These are phyloP conservation scores for Trametopsis cervina DNA, from an alignment of 768 basidiomycete genomes.

Conservation along the genomic window DNA sequence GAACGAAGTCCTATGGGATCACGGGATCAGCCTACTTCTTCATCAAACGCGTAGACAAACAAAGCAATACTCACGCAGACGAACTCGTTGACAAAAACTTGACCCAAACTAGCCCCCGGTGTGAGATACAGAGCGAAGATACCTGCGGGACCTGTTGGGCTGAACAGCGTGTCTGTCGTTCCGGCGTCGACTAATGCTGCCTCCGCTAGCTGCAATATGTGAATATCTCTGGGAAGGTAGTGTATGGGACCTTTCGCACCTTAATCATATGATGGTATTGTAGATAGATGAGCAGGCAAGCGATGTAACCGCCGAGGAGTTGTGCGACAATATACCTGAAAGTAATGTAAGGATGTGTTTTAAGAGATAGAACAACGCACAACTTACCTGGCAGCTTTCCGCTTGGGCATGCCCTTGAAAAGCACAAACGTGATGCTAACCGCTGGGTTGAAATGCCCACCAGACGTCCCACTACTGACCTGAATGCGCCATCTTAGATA, in stretches of 20 bases:
- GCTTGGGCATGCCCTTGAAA: slow-evolving; percentile 46
- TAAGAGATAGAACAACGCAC: not conserved
- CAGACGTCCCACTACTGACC: slow-evolving; percentile 22
- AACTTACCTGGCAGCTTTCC: slow-evolving; percentile 30
- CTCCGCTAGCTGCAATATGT: slow-evolving; percentile 27
- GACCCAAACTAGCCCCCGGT: slow-evolving; percentile 37
- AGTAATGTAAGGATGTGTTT: not conserved
- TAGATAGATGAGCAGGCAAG: slow-evolving; percentile 50
- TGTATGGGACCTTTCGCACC: slow-evolving; percentile 29
- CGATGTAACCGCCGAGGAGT: slow-evolving; percentile 58
- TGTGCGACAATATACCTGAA: slow-evolving; percentile 54
- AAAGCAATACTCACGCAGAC: slow-evolving; percentile 34
- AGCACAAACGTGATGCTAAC: slow-evolving; percentile 48
- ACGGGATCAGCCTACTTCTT: not conserved
- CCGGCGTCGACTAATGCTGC: slow-evolving; percentile 18
- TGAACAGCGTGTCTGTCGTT: slow-evolving; percentile 24
- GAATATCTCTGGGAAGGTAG: too few species aligned
- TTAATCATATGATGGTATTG: slow-evolving; percentile 51
- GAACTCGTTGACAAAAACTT: slow-evolving; percentile 50
- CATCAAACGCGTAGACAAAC: too few species aligned
- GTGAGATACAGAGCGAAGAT: slow-evolving; percentile 44
- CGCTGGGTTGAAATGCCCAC: slow-evolving; percentile 44
- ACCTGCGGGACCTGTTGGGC: slow-evolving; percentile 29
- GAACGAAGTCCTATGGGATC: slow-evolving; percentile 34
- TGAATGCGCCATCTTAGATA: too few species aligned